phyloP scores from a whole-genome alignment of 1,284 basidiomycete species.

The Nidula niveotomentosa region DNA sequence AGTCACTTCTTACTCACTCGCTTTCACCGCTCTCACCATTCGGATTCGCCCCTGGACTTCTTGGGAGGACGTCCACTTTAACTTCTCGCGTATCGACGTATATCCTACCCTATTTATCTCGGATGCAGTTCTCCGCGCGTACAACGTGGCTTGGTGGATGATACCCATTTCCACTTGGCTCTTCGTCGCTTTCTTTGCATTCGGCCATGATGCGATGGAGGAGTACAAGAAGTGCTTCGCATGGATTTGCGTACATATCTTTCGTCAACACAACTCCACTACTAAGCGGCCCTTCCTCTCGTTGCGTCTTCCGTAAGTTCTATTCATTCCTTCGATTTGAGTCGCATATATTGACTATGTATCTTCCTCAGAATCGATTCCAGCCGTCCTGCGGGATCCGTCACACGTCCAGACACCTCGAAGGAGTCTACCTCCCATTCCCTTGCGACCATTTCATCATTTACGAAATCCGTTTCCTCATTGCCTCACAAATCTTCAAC shows the following conservation, averaged over 20 bases:
- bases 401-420: no score
- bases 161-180: slow-evolving; percentile 29
- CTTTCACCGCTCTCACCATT: slow-evolving; percentile 18
- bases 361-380: no score
- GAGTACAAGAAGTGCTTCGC: slow-evolving; percentile 26
- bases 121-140: slow-evolving; percentile 4
- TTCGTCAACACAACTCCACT: slow-evolving; percentile 3
- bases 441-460: no score
- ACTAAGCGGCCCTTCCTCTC: no score
- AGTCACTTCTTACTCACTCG: slow-evolving; percentile 27
- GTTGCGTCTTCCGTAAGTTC: no score
- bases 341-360: no score
- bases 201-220: slow-evolving; percentile 35
- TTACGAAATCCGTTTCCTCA: no score
- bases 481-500: no score
- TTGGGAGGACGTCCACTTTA: slow-evolving; percentile 41
- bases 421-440: no score
- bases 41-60: slow-evolving; percentile 26
- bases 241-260: slow-evolving; percentile 13
- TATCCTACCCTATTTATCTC: slow-evolving; percentile 21
- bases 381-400: no score
- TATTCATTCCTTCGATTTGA: no score
- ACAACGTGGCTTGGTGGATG: slow-evolving; percentile 31
- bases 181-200: slow-evolving; percentile 43
- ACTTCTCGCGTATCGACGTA: slow-evolving; percentile 34